Evolutionary conservation across 495 filamentous ascomycete species (phyloP).

Genomic region (Bathelium albidoporum): DNA sequence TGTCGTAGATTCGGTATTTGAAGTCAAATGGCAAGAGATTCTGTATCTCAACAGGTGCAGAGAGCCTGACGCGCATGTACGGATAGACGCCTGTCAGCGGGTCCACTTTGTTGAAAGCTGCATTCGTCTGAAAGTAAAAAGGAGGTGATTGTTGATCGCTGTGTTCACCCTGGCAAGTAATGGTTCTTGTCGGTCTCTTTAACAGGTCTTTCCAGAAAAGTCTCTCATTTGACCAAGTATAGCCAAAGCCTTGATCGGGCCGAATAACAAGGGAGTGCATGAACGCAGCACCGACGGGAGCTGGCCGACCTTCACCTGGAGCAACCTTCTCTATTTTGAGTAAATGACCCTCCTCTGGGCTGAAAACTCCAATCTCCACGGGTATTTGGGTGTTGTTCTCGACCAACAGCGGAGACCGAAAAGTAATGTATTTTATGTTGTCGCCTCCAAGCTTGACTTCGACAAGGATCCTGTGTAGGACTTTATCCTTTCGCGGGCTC

Average conservation of each 20-base stretch:
- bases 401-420: slow-evolving; percentile 89
- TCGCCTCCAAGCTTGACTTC: slow-evolving; percentile 83
- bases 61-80: slow-evolving; percentile 84
- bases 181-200: slow-evolving; percentile 66
- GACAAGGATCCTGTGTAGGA: slow-evolving; percentile 81
- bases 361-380: slow-evolving; percentile 87
- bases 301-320: slow-evolving; percentile 81
- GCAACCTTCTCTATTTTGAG: slow-evolving; percentile 97
- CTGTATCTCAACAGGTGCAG: slow-evolving; percentile 85
- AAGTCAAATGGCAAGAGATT: slow-evolving; percentile 95
- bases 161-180: slow-evolving; percentile 77
- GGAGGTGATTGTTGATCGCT: slow-evolving; percentile 63
- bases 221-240: slow-evolving; percentile 80
- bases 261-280: slow-evolving; percentile 83
- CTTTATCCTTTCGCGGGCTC: slow-evolving; percentile 67
- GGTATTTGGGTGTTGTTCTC: slow-evolving; percentile 97
- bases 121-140: slow-evolving; percentile 94
- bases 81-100: slow-evolving; percentile 78
- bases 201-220: slow-evolving; percentile 89
- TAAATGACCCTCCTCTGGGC: slow-evolving; percentile 75
- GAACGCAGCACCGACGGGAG: slow-evolving; percentile 85
- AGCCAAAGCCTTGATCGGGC: slow-evolving; percentile 94
- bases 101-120: slow-evolving; percentile 68
- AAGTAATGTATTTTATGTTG: slow-evolving; percentile 95
- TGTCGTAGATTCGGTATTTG: slow-evolving; percentile 98